phyloP scores from a whole-genome alignment of 208 protist species.

The Acanthamoeba rhysodes region DNA sequence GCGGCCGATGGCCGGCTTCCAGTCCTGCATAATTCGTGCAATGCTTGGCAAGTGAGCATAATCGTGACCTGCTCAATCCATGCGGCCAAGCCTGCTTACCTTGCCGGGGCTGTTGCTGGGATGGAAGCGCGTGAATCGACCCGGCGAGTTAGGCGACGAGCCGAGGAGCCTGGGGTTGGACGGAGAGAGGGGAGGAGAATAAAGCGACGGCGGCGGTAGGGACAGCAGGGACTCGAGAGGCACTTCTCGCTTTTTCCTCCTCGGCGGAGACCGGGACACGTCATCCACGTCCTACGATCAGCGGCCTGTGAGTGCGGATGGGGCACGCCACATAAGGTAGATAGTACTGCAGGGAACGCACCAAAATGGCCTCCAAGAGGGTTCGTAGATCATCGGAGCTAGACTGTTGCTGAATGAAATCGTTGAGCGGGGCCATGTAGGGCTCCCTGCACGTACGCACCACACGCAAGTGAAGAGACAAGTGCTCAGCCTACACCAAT shows the following conservation, averaged over 20 bases:
- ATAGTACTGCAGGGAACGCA: not conserved
- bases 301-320: not conserved
- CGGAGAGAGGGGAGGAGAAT: not conserved
- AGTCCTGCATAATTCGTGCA: too few species aligned
- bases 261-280: not conserved
- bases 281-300: conserved; percentile 8
- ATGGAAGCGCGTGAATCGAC: not conserved
- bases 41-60: not conserved
- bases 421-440: conserved; percentile 31
- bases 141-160: not conserved
- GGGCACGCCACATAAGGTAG: not conserved
- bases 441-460: not conserved
- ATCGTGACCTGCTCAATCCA: too few species aligned
- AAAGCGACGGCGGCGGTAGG: not conserved
- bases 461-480: not conserved
- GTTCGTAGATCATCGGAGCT: conserved; percentile 34
- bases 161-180: not conserved
- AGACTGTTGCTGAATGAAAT: conserved; percentile 11
- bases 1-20: not conserved
- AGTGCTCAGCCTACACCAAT: not conserved
- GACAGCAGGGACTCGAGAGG: conserved; percentile 19
- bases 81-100: not conserved
- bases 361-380: conserved; percentile 47
- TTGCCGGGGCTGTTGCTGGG: not conserved
- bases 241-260: not conserved